A percentile compares a stretch with the other conserved stretches of the same genome.
These are phyloP conservation scores for Euphorbia pulcherrima DNA, from an alignment of 345 rosid genomes.

Conservation along the genomic window DNA sequence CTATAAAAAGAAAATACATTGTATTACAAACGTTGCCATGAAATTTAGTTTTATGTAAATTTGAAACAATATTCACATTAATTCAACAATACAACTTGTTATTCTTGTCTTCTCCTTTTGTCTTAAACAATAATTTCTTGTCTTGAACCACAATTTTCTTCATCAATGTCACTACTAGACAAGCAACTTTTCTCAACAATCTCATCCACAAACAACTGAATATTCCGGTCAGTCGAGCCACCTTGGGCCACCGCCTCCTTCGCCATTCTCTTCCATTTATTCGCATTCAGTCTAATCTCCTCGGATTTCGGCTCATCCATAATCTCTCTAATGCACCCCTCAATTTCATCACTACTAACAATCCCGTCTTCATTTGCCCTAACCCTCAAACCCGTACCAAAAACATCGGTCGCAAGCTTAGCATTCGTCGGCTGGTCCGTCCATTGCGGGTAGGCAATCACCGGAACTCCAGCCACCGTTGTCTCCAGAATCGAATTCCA, in stretches of 20 bases:
- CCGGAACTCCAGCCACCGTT: conserved; percentile 39
- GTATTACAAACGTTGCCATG: too few species aligned
- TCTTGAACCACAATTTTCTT: background rate
- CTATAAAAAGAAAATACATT: too few species aligned
- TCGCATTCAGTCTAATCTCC: conserved; percentile 23
- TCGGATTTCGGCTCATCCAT: conserved; percentile 20
- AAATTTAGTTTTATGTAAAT: too few species aligned
- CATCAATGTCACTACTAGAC: background rate
- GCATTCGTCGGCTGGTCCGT: conserved; percentile 56
- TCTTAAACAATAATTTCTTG: background rate
- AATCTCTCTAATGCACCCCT: conserved; percentile 21
- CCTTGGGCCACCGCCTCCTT: conserved; percentile 30
- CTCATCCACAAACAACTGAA: conserved; percentile 40
- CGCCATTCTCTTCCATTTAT: conserved; percentile 33
- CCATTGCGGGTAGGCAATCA: conserved; percentile 48
- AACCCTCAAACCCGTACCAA: conserved; percentile 39
- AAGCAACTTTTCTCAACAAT: conserved; percentile 14
- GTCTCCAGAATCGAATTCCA: conserved; percentile 52
- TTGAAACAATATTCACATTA: too few species aligned
- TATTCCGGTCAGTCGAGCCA: conserved; percentile 47
- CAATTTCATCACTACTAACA: conserved; percentile 30
- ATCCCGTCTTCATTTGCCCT: conserved; percentile 23
- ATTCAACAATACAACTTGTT: background rate
- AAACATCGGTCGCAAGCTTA: conserved; percentile 42
- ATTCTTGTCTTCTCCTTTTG: background rate